Evolutionary conservation across 202 grass and related monocot genomes (phyloP).

Genomic region (Miscanthus sacchariflorus): DNA sequence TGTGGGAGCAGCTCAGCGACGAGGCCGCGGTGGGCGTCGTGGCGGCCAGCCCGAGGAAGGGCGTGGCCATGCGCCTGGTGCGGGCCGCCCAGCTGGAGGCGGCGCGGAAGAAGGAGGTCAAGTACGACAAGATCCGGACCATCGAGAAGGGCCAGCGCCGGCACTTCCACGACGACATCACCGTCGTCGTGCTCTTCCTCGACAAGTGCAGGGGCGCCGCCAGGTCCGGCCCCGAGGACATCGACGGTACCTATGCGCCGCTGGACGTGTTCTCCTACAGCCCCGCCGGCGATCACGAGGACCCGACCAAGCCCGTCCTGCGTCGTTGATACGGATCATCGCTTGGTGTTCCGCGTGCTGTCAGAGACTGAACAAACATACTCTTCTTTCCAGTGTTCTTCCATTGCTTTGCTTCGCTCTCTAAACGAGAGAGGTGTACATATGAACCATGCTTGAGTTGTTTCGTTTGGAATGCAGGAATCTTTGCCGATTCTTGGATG

Average conservation of each 20-base stretch:
- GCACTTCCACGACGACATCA: conserved; percentile 85
- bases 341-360: background rate
- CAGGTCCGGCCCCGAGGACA: conserved; percentile 21
- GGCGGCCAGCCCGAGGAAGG: conserved; percentile 59
- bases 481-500: background rate
- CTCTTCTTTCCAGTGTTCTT: background rate
- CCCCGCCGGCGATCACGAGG: conserved; percentile 57
- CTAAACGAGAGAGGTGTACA: background rate
- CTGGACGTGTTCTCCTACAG: conserved; percentile 69
- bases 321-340: background rate
- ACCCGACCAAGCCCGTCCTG: conserved; percentile 49
- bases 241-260: conserved; percentile 63
- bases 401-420: background rate
- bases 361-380: too few relatives aligned
- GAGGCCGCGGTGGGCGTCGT: conserved; percentile 72
- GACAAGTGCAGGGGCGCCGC: conserved; percentile 49
- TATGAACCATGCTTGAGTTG: background rate
- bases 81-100: conserved; percentile 75
- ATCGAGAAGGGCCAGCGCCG: conserved; percentile 73
- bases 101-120: conserved; percentile 83
- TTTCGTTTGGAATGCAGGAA: background rate
- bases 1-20: conserved; percentile 94
- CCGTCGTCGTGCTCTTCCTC: conserved; percentile 83
- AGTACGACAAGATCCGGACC: conserved; percentile 66
- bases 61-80: conserved; percentile 75